A percentile compares a stretch with the other conserved stretches of the same genome.
Conservation (phyloP, 345 rosid genomes). For the Ceriops decandra region DNA sequence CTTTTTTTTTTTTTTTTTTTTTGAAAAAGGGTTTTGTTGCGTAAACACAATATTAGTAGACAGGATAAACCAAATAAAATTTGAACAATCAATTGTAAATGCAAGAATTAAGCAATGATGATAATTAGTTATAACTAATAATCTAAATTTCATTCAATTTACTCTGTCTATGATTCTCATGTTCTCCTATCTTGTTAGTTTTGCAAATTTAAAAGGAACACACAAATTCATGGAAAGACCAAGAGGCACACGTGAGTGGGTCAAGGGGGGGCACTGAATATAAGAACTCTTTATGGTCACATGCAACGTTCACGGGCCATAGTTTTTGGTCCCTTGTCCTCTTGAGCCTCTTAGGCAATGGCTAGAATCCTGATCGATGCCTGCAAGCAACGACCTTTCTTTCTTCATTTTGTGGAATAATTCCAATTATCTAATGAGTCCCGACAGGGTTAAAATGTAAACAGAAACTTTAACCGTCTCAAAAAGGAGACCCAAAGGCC, state of each 20-base stretch:
- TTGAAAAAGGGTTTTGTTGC: too few relatives aligned
- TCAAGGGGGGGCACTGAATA: constrained; percentile 52
- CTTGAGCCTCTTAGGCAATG: constrained; percentile 19
- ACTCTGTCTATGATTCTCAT: neutral
- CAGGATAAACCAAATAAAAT: too few relatives aligned
- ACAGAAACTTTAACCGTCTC: neutral
- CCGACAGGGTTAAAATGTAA: neutral
- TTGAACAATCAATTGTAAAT: too few relatives aligned
- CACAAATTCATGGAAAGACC: constrained; percentile 10
- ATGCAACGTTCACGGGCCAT: constrained; percentile 89
- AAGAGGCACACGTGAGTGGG: constrained; percentile 76
- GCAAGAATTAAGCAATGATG: too few relatives aligned
- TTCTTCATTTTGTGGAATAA: neutral
- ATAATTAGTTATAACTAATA: too few relatives aligned
- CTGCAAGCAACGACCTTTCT: neutral
- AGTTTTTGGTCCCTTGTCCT: constrained; percentile 37
- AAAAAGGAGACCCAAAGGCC: neutral
- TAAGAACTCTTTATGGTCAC: constrained; percentile 78
- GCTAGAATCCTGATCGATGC: constrained; percentile 3
- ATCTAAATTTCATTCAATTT: too few relatives aligned
- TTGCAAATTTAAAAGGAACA: neutral
- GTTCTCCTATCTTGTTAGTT: neutral
- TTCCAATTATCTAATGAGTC: neutral
- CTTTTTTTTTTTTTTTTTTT: too few relatives aligned
- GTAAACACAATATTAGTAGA: too few relatives aligned